Evolutionary conservation across 306 rosid genomes (phyloP), one percentile per base, ranked within the genome.

Genomic region (Begonia fuchsioides): DNA sequence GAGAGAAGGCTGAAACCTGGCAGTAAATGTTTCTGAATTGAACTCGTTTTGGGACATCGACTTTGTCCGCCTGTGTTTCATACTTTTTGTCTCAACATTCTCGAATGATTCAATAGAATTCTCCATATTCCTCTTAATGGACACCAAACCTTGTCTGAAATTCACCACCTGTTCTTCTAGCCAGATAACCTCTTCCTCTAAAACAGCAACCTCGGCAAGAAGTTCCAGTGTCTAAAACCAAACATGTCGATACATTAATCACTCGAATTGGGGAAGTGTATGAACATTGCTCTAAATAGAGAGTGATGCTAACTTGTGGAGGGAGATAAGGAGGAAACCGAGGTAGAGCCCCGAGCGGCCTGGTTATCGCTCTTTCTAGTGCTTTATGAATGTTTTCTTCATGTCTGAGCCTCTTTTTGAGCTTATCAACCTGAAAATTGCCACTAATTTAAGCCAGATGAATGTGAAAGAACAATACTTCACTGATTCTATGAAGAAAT

Each of bases 271-370:
- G 35, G 35, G 35, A 26, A 26, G 35, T 26, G 35, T 26, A 5
- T 2, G 35, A 26, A 4, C 5, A 26, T 26, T 26, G 8, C 26
- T 19, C 35, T 26, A 8, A 26, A 26, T 26, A n/a, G 15, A n/a
- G 15, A 19, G 13, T 32, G 32, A 12, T 26, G 57, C 93, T 71
- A 43, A 88, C 96, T 68, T 70, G 46, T 47, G 90, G 83, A 71
- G 97, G 97, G 47, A 88, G 95, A 81, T 81, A 88, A 11, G 97
- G 95, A 59, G 97, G 97, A 56, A 88, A 86, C 55, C 95, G 95
- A 66, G 97, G 97, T 35, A 88, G 75, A 57, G 95, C 83, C 57
- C 97, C 97, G 43, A 88, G 56, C 39, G 97, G 95, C 59, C 97
- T 74, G 1, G 90, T 76, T 15, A 88, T 80, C 51, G 95, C 97